A percentile compares a stretch with the other conserved stretches of the same genome.
Conservation (phyloP, 106 monocot species). For the Iris macrosiphon region DNA sequence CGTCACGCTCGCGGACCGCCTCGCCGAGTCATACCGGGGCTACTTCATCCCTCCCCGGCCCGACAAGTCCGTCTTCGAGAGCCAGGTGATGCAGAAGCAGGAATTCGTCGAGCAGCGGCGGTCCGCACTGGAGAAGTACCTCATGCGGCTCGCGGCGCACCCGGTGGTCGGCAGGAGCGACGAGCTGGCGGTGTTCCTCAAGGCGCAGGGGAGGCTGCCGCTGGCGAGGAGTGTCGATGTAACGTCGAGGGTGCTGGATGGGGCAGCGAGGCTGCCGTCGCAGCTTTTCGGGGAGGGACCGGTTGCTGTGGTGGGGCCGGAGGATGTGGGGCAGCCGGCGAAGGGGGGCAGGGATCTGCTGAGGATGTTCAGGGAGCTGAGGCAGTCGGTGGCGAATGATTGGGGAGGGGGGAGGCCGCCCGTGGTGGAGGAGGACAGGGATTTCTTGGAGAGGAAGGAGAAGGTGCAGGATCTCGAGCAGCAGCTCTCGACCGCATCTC, state of each 20-base stretch:
- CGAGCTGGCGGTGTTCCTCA: conserved; percentile 56
- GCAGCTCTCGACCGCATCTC: conserved; percentile 48
- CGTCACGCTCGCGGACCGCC: conserved; percentile 81
- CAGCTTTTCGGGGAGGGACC: conserved; percentile 47
- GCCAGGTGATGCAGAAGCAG: conserved; percentile 88
- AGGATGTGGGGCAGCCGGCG: conserved; percentile 58
- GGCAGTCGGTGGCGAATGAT: conserved; percentile 57
- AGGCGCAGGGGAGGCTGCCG: conserved; percentile 40
- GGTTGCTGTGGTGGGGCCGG: conserved; percentile 19
- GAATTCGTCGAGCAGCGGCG: conserved; percentile 93
- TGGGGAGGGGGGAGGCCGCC: conserved; percentile 54
- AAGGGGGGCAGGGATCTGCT: conserved; percentile 63
- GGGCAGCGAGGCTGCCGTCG: conserved; percentile 51
- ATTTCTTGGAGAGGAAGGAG: conserved; percentile 58
- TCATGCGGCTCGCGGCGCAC: conserved; percentile 61
- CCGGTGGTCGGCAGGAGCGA: conserved; percentile 66
- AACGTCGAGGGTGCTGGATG: conserved; percentile 62
- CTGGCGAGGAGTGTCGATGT: conserved; percentile 34
- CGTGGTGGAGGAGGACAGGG: conserved; percentile 60
- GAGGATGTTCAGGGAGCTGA: conserved; percentile 74
- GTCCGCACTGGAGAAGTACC: conserved; percentile 70
- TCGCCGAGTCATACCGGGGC: conserved; percentile 74
- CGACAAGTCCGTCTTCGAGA: conserved; percentile 82
- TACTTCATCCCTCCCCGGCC: conserved; percentile 79
- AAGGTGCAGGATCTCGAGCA: conserved; percentile 49